phyloP scores from a whole-genome alignment of 208 protist species.

The Angomonas desouzai region DNA sequence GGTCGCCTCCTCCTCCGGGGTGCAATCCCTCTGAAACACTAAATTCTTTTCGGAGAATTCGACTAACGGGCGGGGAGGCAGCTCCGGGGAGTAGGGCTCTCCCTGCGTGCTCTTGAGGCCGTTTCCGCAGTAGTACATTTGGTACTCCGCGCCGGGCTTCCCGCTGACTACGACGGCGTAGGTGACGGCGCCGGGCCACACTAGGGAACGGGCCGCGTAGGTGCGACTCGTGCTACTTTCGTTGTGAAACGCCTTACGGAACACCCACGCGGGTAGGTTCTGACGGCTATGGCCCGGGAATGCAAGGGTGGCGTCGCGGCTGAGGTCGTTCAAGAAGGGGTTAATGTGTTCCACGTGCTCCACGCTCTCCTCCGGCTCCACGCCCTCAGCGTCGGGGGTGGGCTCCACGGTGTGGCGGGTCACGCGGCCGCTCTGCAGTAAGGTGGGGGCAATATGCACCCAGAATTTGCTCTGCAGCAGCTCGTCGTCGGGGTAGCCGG shows the following conservation, averaged over 20 bases:
- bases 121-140: conserved; percentile 82
- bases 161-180: conserved; percentile 67
- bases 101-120: conserved; percentile 78
- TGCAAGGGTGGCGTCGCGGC: conserved; percentile 57
- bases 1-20: conserved; percentile 81
- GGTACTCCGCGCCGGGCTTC: conserved; percentile 56
- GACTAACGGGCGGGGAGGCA: conserved; percentile 62
- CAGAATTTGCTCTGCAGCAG: conserved; percentile 87
- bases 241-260: conserved; percentile 78
- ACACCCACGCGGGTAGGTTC: conserved; percentile 77
- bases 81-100: conserved; percentile 56
- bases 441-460: conserved; percentile 82
- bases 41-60: conserved; percentile 78
- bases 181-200: conserved; percentile 84
- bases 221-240: conserved; percentile 60
- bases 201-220: conserved; percentile 75
- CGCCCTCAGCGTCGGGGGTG: conserved; percentile 16
- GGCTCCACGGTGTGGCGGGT: conserved; percentile 30
- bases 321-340: conserved; percentile 79
- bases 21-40: conserved; percentile 76
- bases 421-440: conserved; percentile 64
- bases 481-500: conserved; percentile 82
- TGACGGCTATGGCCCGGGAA: conserved; percentile 77
- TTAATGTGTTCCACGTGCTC: conserved; percentile 68
- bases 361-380: conserved; percentile 22